Base-by-base conservation (phyloP, 2,329 filamentous ascomycete genomes). In the Westerdykella sp. region DNA sequence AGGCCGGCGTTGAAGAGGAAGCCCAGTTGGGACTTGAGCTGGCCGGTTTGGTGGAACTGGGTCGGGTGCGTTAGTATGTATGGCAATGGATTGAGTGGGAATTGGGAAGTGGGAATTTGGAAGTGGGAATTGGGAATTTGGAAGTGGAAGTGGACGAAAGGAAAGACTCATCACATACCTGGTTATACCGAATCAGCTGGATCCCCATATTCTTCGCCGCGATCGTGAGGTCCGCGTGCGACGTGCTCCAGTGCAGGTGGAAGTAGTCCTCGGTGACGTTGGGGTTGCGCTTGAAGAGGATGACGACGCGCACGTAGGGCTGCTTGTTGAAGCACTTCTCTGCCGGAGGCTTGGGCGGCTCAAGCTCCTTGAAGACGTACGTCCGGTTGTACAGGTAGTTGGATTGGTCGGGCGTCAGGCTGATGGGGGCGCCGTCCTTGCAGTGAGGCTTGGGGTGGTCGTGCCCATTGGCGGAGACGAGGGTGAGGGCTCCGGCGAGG, bases 181-280 rank as follows among this genome's bases (percentile, higher is more conserved):
- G 48, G 7, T 43, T 40, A 22, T 53, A 53, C 34, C 50, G 36
- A 16, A 40, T n/a, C 1, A 55, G n/a, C 11, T 40, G 12, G 0
- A 43, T 15, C 3, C 47, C 44, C 4, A 43, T 34, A 10, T 49
- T 42, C 10, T 28, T 36, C 11, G 25, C 9, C 2, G 39, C 25
- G 15, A 53, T 42, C 18, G 43, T 48, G 6, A 51, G 37, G 18
- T 53, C 48, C 1, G 48, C 50, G 28, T 53, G 48, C 5, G 49
- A 43, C 4, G 42, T 45, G 36, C 47, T 44, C 50, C 50, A 53
- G 16, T 53, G 47, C n/a, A 37, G 36, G 25, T 52, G 44, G 31
- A 49, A 52, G 16, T 28, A 38, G 4, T 46, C 47, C 2, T 44
- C 41, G 1, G 46, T 46, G 14, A 51, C 21, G 21, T 34, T 25